Evolutionary conservation across 345 rosid genomes (phyloP).

Genomic region (Conringia planisiliqua): DNA sequence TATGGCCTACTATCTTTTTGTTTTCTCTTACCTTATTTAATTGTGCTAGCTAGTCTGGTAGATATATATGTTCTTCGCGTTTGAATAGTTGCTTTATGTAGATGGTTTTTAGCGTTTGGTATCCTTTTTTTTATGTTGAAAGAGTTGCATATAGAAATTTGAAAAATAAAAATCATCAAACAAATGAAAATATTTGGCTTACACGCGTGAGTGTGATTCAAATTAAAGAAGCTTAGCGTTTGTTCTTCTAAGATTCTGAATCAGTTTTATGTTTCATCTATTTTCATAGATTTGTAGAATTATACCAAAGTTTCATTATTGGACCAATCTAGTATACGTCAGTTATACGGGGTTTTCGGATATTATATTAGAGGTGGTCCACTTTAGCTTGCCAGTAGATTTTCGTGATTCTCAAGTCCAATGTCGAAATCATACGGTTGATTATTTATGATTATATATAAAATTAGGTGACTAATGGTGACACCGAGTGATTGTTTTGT

Average conservation of each 20-base stretch:
- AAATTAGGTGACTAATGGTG: not conserved
- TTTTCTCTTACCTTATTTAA: not conserved
- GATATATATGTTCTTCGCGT: conserved; percentile 7
- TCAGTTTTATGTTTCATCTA: not conserved
- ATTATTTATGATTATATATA: not conserved
- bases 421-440: not conserved
- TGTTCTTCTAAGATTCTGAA: not conserved
- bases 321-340: not conserved
- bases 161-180: not conserved
- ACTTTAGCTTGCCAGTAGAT: not conserved
- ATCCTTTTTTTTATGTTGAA: not conserved
- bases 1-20: conserved; percentile 5
- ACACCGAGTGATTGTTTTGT: not conserved
- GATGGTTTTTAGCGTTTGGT: not conserved
- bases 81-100: not conserved
- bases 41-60: not conserved
- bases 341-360: not conserved
- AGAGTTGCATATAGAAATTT: not conserved
- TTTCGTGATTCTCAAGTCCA: not conserved
- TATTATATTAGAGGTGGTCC: conserved; percentile 1
- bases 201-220: not conserved
- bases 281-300: not conserved
- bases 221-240: not conserved
- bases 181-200: not conserved
- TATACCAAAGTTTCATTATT: not conserved